phyloP scores from a whole-genome alignment of 1,139 yeast genomes.

The Geotrichum phurueaensis region DNA sequence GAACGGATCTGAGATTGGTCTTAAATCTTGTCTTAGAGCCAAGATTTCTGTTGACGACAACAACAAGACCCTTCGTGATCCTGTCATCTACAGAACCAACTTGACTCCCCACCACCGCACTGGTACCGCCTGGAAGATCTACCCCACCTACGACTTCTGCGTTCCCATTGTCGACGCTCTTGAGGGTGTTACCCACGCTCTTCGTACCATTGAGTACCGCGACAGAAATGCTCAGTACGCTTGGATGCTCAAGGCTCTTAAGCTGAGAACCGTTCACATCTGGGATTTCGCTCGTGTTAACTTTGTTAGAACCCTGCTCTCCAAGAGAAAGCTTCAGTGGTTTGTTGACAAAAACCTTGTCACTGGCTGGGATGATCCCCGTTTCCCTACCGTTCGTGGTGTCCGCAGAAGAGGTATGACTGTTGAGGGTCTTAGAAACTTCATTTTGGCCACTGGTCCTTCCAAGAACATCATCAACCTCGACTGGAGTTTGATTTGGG shows the following conservation, averaged over 20 bases:
- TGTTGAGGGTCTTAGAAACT: slow-evolving; percentile 90
- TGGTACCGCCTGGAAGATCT: slow-evolving; percentile 84
- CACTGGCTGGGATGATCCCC: slow-evolving; percentile 94
- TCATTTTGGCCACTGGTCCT: slow-evolving; percentile 92
- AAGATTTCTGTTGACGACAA: slow-evolving; percentile 84
- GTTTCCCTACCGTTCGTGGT: slow-evolving; percentile 98
- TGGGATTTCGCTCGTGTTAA: slow-evolving; percentile 98
- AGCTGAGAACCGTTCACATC: slow-evolving; percentile 82
- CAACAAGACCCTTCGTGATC: slow-evolving; percentile 94
- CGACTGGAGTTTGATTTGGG: slow-evolving; percentile 97
- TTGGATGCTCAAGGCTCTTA: slow-evolving; percentile 81
- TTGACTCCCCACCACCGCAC: slow-evolving; percentile 96
- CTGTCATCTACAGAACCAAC: slow-evolving; percentile 94
- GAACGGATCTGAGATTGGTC: slow-evolving; percentile 85
- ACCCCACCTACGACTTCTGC: slow-evolving; percentile 98
- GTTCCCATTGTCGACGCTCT: slow-evolving; percentile 90
- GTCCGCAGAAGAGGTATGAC: slow-evolving; percentile 99
- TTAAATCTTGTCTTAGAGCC: slow-evolving; percentile 87
- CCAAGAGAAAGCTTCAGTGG: slow-evolving; percentile 98
- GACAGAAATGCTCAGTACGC: slow-evolving; percentile 97
- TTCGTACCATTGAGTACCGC: slow-evolving; percentile 95
- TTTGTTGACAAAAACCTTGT: slow-evolving; percentile 87
- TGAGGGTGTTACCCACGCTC: slow-evolving; percentile 95
- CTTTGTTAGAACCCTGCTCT: slow-evolving; percentile 86
- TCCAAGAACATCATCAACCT: slow-evolving; percentile 91